A percentile compares a stretch with the other conserved stretches of the same genome.
Conservation (phyloP, 148 eudicot species). For the Vaccinium darrowii region DNA sequence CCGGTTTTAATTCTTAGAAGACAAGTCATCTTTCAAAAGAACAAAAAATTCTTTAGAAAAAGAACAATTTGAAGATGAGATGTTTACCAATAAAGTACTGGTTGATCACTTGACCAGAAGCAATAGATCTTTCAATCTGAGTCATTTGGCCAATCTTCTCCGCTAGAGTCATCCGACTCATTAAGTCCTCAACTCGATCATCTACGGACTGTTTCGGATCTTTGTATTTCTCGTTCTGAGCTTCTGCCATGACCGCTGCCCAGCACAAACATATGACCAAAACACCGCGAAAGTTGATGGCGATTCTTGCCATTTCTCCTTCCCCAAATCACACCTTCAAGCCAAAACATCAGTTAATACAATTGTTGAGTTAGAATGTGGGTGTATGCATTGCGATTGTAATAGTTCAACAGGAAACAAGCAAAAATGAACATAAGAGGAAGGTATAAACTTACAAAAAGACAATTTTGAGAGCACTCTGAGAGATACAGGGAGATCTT, state of each 20-base stretch:
- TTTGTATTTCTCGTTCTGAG: background rate
- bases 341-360: background rate
- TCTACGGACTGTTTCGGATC: background rate
- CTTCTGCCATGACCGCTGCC: background rate
- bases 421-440: background rate
- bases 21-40: background rate
- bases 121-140: background rate
- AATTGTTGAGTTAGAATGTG: background rate
- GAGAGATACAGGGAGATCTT: background rate
- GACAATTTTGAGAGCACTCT: background rate
- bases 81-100: background rate
- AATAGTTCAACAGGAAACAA: background rate
- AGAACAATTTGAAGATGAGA: background rate
- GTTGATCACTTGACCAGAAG: background rate
- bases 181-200: background rate
- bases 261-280: background rate
- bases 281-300: background rate
- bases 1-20: too few relatives aligned
- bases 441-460: background rate
- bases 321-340: background rate
- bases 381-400: background rate
- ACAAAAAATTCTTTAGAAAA: background rate
- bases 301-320: background rate
- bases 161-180: background rate
- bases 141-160: constrained; percentile 9